Evolutionary conservation across 805 yeast genomes (phyloP).

Genomic region (Sungouiozyma intestinalis): DNA sequence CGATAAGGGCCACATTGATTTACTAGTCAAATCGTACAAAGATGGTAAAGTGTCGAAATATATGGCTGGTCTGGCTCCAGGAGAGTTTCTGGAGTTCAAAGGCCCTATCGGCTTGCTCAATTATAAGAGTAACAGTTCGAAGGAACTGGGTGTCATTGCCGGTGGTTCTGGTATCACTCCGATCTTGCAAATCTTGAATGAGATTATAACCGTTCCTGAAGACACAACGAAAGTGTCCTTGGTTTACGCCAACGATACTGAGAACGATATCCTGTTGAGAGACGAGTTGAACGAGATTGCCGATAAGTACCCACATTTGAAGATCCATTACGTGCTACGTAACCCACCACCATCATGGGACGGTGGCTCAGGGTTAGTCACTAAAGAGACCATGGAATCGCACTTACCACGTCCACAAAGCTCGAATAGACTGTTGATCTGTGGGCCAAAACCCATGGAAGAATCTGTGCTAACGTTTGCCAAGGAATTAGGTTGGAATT

Average conservation of each 20-base stretch:
- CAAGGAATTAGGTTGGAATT: conserved; percentile 48
- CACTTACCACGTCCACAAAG: conserved; percentile 41
- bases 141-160: conserved; percentile 58
- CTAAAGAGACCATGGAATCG: conserved; percentile 44
- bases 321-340: conserved; percentile 48
- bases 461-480: conserved; percentile 39
- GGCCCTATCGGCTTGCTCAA: conserved; percentile 74
- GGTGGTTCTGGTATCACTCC: conserved; percentile 93
- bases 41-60: conserved; percentile 60
- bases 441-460: conserved; percentile 71
- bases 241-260: conserved; percentile 65
- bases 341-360: conserved; percentile 40
- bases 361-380: conserved; percentile 50
- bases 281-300: conserved; percentile 65
- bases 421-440: conserved; percentile 51
- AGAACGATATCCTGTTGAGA: conserved; percentile 62
- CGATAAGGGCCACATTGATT: conserved; percentile 66
- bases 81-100: conserved; percentile 57
- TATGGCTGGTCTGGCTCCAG: conserved; percentile 54
- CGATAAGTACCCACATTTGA: conserved; percentile 49
- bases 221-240: conserved; percentile 52
- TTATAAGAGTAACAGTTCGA: conserved; percentile 48
- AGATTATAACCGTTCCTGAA: conserved; percentile 56
- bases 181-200: conserved; percentile 67
- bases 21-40: conserved; percentile 64